Base-by-base conservation (phyloP, 2,329 filamentous ascomycete genomes). In the Cladophialophora chaetospira region DNA sequence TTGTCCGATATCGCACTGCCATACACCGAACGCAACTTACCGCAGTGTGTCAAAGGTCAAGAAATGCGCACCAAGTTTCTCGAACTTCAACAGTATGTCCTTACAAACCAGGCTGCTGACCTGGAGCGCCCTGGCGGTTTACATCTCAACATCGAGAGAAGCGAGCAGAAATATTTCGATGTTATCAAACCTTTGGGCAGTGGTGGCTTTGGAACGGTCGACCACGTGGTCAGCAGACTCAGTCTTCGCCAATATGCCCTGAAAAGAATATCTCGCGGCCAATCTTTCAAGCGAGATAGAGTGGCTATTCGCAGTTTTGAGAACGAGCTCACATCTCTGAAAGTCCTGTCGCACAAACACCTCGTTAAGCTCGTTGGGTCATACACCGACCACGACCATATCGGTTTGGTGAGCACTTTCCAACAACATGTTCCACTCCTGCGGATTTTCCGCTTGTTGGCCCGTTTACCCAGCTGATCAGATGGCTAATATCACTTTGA, bases 341-440 rank as follows among this genome's bases (percentile, higher is more conserved):
- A 70, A 38, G 57, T 58, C 5, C 43, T 72, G 8, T 64, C 53
- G 10, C 70, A 73, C 54, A 58, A 42, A 5, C 69, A 72, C 51
- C 51, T 70, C 2, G 67, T 70, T 13, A 53, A 66, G 40, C 63
- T 68, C 40, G 61, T 71, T 19, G 66, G 69, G 11, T 70, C 67
- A 47, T 73, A 70, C 43, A 72, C 70, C 1, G 71, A 72, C 28
- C 54, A 62, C 2, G 53, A 62, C 4, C 67, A 63, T 29, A 58
- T 72, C 13, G 69, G 66, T 4, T 53, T 73, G 1, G 50, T 73
- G 28, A n/a, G n/a, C n/a, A n/a, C n/a, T n/a, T n/a, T n/a, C n/a
- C n/a, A n/a, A n/a, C n/a, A n/a, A n/a, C n/a, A n/a, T n/a, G n/a
- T n/a, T n/a, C n/a, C n/a, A n/a, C n/a, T n/a, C n/a, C n/a, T n/a